These are phyloP conservation scores for Pythium guiyangense DNA, from an alignment of 352 stramenopile species.

Conservation along the genomic window DNA sequence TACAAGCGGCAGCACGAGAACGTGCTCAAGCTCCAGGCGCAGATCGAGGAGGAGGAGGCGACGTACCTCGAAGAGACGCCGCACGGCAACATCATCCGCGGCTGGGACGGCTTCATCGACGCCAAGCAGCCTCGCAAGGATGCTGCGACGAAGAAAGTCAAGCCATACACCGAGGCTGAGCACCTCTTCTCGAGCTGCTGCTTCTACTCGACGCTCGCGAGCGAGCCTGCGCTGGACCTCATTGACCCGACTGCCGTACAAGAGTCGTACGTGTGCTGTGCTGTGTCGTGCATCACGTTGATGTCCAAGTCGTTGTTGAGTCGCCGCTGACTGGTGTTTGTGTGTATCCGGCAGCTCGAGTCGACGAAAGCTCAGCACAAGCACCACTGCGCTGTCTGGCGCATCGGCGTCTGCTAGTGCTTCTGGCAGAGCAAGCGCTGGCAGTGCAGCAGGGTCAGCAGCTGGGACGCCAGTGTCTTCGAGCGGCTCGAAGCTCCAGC, in stretches of 20 bases:
- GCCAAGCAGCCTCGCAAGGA: constrained; percentile 76
- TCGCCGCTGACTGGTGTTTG: background rate
- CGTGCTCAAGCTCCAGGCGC: constrained; percentile 56
- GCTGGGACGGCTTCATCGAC: constrained; percentile 86
- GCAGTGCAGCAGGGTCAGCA: constrained; percentile 7
- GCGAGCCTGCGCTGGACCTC: constrained; percentile 55
- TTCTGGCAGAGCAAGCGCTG: constrained; percentile 7
- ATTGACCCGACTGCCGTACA: constrained; percentile 28
- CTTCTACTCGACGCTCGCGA: constrained; percentile 48
- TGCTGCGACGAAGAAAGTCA: constrained; percentile 68
- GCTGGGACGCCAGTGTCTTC: background rate
- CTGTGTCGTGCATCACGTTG: background rate
- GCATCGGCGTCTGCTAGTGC: constrained; percentile 3
- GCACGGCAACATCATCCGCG: constrained; percentile 85
- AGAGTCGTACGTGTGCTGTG: constrained; percentile 3
- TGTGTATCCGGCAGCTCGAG: constrained; percentile 2
- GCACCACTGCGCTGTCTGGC: constrained; percentile 2
- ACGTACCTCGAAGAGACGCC: constrained; percentile 79
- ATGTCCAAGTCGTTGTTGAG: too few relatives aligned
- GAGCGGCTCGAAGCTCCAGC: constrained; percentile 21
- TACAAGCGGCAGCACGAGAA: constrained; percentile 71
- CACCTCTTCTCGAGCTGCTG: constrained; percentile 79
- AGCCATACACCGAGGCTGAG: constrained; percentile 72
- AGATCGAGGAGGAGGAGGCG: constrained; percentile 78
- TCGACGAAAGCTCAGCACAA: constrained; percentile 35